Evolutionary conservation across 1,284 basidiomycete genomes (phyloP).

Genomic region (Somion occarium): DNA sequence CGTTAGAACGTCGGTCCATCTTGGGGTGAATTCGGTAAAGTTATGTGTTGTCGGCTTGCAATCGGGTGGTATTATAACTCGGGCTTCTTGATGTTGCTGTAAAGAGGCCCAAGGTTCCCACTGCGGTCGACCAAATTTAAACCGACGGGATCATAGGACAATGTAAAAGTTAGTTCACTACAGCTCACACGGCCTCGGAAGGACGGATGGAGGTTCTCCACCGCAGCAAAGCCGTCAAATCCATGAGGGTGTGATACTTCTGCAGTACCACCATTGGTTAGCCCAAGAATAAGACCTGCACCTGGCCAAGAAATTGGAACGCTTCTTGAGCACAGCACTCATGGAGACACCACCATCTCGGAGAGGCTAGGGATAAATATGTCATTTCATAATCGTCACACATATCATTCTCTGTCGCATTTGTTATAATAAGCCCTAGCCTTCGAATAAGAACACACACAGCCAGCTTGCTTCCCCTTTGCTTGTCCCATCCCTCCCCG

Average conservation of each 20-base stretch:
- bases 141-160: neutral
- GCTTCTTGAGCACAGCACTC: neutral
- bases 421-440: constrained; percentile 3
- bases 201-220: neutral
- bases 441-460: neutral
- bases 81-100: neutral
- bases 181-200: neutral
- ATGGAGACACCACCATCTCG: neutral
- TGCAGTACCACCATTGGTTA: neutral
- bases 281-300: neutral
- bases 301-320: neutral
- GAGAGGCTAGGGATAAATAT: constrained; percentile 2
- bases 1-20: neutral
- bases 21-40: neutral
- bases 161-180: neutral
- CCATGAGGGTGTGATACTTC: neutral
- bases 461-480: too few relatives aligned
- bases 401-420: neutral
- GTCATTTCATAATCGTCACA: constrained; percentile 7
- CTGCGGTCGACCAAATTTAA: neutral
- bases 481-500: neutral
- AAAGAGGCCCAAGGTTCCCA: neutral
- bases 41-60: neutral
- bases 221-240: neutral
- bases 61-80: neutral